Conservation (phyloP, 306 rosid species). For the Fragaria iinumae region DNA sequence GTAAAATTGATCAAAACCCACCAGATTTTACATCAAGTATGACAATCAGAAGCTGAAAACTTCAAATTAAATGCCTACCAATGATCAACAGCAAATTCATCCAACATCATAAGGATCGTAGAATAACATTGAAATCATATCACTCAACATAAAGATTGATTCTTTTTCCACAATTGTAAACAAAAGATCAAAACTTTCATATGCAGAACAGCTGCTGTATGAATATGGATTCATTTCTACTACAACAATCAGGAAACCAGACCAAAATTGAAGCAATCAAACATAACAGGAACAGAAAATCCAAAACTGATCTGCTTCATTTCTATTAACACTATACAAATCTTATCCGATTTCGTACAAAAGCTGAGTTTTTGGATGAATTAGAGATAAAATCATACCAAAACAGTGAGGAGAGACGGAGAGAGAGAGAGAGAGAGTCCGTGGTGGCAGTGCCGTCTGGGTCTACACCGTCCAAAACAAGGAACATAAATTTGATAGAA, state of each 20-base stretch:
- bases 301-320: background rate
- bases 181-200: background rate
- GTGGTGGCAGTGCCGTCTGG: conserved; percentile 28
- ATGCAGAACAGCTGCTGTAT: background rate
- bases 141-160: background rate
- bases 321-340: background rate
- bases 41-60: conserved; percentile 4
- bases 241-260: background rate
- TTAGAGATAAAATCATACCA: conserved; percentile 26
- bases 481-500: background rate
- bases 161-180: background rate
- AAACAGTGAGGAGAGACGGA: conserved; percentile 6
- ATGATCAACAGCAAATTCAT: conserved; percentile 10
- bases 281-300: background rate
- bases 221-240: background rate
- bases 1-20: conserved; percentile 40
- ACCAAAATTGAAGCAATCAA: background rate
- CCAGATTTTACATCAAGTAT: conserved; percentile 7
- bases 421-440: conserved; percentile 15
- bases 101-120: background rate
- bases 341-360: background rate
- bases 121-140: conserved; percentile 3
- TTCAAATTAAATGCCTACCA: background rate
- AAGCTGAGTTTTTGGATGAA: conserved; percentile 5
- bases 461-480: conserved; percentile 18